These are phyloP conservation scores for Orbilia brochopaga DNA, from an alignment of 2,329 filamentous ascomycete genomes.

Conservation along the genomic window DNA sequence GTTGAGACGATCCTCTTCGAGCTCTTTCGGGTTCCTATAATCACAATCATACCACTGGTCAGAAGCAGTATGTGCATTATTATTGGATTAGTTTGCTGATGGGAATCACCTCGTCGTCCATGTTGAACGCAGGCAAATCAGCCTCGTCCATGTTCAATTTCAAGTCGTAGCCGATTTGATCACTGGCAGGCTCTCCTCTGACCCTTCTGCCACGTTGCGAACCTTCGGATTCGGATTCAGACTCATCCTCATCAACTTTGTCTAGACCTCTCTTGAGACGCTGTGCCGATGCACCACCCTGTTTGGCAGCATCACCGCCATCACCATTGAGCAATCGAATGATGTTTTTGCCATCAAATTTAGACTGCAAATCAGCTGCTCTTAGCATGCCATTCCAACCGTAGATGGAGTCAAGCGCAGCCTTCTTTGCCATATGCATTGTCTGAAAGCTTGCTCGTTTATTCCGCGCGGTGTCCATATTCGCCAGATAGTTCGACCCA, in stretches of 20 bases:
- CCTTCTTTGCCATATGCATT: slow-evolving; percentile 9
- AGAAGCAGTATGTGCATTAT: not conserved
- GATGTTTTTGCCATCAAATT: slow-evolving; percentile 15
- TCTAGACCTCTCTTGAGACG: slow-evolving; percentile 3
- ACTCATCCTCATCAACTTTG: not conserved
- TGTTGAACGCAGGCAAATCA: not conserved
- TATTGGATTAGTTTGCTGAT: not conserved
- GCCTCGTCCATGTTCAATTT: not conserved
- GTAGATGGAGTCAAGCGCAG: slow-evolving; percentile 24
- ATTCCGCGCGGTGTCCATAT: slow-evolving; percentile 22
- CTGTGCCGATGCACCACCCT: not conserved
- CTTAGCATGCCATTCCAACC: slow-evolving; percentile 35
- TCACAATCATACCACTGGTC: not conserved
- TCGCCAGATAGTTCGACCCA: slow-evolving; percentile 19
- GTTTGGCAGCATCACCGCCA: not conserved
- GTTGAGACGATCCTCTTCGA: slow-evolving; percentile 21
- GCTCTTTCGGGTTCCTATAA: slow-evolving; percentile 27
- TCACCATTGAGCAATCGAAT: slow-evolving; percentile 9
- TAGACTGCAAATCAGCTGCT: not conserved
- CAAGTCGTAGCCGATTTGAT: not conserved
- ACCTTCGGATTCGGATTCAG: slow-evolving; percentile 18
- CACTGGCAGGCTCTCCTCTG: slow-evolving; percentile 9
- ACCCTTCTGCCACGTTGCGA: slow-evolving; percentile 36
- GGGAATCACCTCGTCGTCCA: slow-evolving; percentile 18
- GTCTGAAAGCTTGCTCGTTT: slow-evolving; percentile 17